phyloP scores from a whole-genome alignment of 495 filamentous ascomycete species.

The Stereocaulon alpinum region DNA sequence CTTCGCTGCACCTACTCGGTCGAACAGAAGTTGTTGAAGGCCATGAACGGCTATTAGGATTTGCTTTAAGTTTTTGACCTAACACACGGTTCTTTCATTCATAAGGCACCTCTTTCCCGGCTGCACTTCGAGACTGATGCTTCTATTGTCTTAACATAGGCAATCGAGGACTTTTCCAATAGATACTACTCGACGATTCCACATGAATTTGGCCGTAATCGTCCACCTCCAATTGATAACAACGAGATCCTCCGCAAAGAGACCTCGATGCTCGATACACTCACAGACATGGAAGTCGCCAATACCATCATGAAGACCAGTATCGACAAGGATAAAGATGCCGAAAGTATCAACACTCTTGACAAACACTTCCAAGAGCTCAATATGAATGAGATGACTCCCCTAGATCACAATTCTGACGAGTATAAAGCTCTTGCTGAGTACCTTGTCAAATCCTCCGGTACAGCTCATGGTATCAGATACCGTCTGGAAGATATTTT shows the following conservation, averaged over 20 bases:
- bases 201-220: conserved; percentile 64
- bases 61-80: no score
- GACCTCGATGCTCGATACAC: conserved; percentile 51
- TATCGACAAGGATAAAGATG: conserved; percentile 28
- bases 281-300: conserved; percentile 75
- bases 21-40: no score
- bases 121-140: not conserved
- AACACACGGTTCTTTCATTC: no score
- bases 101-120: no score
- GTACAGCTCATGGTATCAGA: conserved; percentile 38
- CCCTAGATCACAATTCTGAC: conserved; percentile 40
- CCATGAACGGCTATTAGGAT: no score
- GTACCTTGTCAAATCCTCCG: conserved; percentile 58
- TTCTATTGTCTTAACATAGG: conserved; percentile 12
- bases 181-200: conserved; percentile 73
- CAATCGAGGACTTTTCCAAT: conserved; percentile 55
- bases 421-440: conserved; percentile 56
- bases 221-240: conserved; percentile 53
- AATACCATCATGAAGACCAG: conserved; percentile 64
- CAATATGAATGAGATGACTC: conserved; percentile 64
- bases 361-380: conserved; percentile 63
- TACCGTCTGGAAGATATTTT: conserved; percentile 60
- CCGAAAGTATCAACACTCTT: conserved; percentile 38
- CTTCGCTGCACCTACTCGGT: no score
- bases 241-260: conserved; percentile 54